Evolutionary conservation across 176 grass and related monocot genomes (phyloP).

Genomic region (Avena sativa): DNA sequence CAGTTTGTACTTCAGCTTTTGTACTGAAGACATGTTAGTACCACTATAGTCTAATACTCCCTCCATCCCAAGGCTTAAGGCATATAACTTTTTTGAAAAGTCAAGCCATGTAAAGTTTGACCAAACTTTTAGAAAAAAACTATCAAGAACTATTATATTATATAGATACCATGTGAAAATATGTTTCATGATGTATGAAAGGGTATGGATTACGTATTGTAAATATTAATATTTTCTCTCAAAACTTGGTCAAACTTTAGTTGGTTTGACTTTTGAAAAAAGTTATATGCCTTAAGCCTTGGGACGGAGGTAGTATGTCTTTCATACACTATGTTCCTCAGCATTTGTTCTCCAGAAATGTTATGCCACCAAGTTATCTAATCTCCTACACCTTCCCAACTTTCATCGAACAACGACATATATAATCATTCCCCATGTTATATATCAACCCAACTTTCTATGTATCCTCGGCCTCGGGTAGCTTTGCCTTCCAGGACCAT

Average conservation of each 20-base stretch:
- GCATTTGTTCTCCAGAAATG: not conserved
- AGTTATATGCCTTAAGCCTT: too few species aligned
- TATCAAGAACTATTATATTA: too few species aligned
- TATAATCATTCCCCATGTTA: not conserved
- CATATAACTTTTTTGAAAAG: too few species aligned
- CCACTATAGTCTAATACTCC: not conserved
- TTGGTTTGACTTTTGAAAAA: too few species aligned
- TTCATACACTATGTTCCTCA: not conserved
- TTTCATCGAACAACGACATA: conserved; percentile 19
- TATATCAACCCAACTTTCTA: not conserved
- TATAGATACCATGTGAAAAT: too few species aligned
- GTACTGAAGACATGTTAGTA: conserved; percentile 19
- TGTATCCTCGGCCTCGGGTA: not conserved
- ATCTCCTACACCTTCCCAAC: conserved; percentile 20
- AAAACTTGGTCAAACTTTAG: too few species aligned
- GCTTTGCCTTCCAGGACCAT: not conserved
- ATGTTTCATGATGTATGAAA: too few species aligned
- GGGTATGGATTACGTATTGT: too few species aligned
- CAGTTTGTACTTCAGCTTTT: not conserved
- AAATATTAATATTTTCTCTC: too few species aligned
- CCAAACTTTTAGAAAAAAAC: too few species aligned
- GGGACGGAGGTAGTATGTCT: not conserved
- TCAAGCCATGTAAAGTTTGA: too few species aligned
- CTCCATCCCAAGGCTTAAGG: too few species aligned
- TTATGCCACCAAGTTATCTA: conserved; percentile 25